These are phyloP conservation scores for Lactarius psammicola DNA, from an alignment of 768 basidiomycete genomes.

Conservation along the genomic window DNA sequence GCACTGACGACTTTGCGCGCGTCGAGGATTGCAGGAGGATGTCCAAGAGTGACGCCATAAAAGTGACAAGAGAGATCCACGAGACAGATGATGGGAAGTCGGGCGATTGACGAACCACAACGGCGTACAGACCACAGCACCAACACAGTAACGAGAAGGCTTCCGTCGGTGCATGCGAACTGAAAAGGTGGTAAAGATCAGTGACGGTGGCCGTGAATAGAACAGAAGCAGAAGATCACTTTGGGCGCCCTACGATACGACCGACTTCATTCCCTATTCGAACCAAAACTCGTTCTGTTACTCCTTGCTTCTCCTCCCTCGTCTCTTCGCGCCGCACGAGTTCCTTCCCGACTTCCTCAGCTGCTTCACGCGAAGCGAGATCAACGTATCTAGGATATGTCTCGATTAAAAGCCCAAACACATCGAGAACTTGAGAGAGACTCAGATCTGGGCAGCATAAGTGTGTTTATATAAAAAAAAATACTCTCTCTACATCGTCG, in stretches of 20 bases:
- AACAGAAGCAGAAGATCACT: slow-evolving; percentile 45
- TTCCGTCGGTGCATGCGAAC: slow-evolving; percentile 51
- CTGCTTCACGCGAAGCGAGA: slow-evolving; percentile 63
- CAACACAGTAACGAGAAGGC: slow-evolving; percentile 70
- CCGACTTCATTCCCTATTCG: slow-evolving; percentile 73
- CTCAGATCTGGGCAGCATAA: slow-evolving; percentile 48
- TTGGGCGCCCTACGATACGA: slow-evolving; percentile 53
- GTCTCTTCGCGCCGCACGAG: slow-evolving; percentile 62
- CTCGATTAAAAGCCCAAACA: slow-evolving; percentile 69
- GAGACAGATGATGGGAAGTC: slow-evolving; percentile 46
- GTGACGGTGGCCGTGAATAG: not conserved
- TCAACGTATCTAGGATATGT: slow-evolving; percentile 83
- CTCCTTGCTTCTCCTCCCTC: slow-evolving; percentile 53
- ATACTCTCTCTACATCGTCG: not conserved
- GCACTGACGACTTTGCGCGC: slow-evolving; percentile 56
- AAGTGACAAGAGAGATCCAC: slow-evolving; percentile 53
- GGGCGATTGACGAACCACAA: slow-evolving; percentile 46
- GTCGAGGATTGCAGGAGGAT: slow-evolving; percentile 51
- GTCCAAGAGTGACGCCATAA: slow-evolving; percentile 61
- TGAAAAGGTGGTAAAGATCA: slow-evolving; percentile 11
- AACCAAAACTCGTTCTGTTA: slow-evolving; percentile 67
- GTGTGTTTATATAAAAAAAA: slow-evolving; percentile 5
- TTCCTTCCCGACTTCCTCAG: slow-evolving; percentile 62
- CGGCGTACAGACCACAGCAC: slow-evolving; percentile 61
- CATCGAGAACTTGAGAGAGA: slow-evolving; percentile 59